These are phyloP conservation scores for Akanthomyces dipterigenus DNA, from an alignment of 2,329 filamentous ascomycete species.

Conservation along the genomic window DNA sequence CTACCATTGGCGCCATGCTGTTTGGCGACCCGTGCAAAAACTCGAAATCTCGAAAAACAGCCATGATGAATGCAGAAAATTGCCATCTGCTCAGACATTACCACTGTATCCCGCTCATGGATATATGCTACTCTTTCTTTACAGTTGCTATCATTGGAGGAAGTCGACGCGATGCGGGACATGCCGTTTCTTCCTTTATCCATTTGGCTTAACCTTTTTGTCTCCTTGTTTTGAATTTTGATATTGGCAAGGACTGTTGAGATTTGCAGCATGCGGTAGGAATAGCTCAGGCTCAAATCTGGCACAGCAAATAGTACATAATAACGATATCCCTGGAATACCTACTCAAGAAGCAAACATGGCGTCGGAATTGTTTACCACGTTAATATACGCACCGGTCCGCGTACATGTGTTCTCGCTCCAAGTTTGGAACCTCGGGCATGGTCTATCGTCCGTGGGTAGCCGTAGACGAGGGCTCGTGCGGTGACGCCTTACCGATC, in stretches of 20 bases:
- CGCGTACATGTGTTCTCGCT: background rate
- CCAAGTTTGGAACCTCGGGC: background rate
- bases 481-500: too few relatives aligned
- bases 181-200: constrained; percentile 1
- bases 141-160: background rate
- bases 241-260: background rate
- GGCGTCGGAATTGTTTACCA: background rate
- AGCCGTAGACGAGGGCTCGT: too few relatives aligned
- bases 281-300: background rate
- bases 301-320: constrained; percentile 10
- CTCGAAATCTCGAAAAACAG: background rate
- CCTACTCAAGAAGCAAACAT: background rate
- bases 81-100: background rate
- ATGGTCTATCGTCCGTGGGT: too few relatives aligned
- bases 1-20: background rate
- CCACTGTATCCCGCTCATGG: background rate
- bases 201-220: constrained; percentile 4
- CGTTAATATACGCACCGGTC: background rate
- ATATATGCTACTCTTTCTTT: background rate
- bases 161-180: background rate
- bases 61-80: background rate
- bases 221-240: background rate
- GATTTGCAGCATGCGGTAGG: background rate
- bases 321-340: constrained; percentile 6
- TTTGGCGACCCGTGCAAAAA: background rate